Evolutionary conservation across 2,329 filamentous ascomycete genomes (phyloP).

Genomic region (Aspergillus ruber): DNA sequence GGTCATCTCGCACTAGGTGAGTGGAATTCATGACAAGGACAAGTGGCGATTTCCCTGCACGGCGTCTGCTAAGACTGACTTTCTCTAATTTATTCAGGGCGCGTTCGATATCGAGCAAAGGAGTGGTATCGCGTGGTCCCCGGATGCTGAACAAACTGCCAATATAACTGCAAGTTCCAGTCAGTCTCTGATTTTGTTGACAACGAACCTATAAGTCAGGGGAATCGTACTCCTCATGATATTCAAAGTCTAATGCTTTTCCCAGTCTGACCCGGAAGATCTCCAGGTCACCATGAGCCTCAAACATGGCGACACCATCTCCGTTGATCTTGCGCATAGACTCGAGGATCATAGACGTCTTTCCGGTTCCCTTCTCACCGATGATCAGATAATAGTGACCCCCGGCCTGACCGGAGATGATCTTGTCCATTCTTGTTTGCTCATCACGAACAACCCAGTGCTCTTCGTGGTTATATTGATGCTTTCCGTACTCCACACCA

Average conservation of each 20-base stretch:
- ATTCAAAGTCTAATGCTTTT: slow-evolving; percentile 93
- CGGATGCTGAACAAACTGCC: slow-evolving; percentile 92
- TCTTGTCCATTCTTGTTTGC: slow-evolving; percentile 73
- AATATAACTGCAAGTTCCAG: slow-evolving; percentile 48
- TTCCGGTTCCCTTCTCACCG: slow-evolving; percentile 93
- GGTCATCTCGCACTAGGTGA: slow-evolving; percentile 84
- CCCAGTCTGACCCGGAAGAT: slow-evolving; percentile 90
- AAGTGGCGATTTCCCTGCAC: slow-evolving; percentile 59
- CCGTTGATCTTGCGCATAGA: slow-evolving; percentile 91
- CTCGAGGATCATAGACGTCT: slow-evolving; percentile 93
- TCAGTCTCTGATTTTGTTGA: background rate
- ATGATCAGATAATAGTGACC: slow-evolving; percentile 90
- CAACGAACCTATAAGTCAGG: no score
- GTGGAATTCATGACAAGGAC: slow-evolving; percentile 93
- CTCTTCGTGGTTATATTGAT: slow-evolving; percentile 40
- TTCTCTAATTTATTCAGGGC: slow-evolving; percentile 98
- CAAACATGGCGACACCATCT: slow-evolving; percentile 87
- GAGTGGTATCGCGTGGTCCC: slow-evolving; percentile 84
- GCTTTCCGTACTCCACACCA: slow-evolving; percentile 41
- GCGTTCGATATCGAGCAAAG: slow-evolving; percentile 88
- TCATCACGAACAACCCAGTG: slow-evolving; percentile 82
- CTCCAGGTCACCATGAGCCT: slow-evolving; percentile 89
- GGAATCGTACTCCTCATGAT: slow-evolving; percentile 65
- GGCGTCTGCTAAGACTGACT: slow-evolving; percentile 65
- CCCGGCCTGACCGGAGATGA: slow-evolving; percentile 63